Conservation (phyloP, 2,329 filamentous ascomycete genomes). For the Fusarium floridanum region DNA sequence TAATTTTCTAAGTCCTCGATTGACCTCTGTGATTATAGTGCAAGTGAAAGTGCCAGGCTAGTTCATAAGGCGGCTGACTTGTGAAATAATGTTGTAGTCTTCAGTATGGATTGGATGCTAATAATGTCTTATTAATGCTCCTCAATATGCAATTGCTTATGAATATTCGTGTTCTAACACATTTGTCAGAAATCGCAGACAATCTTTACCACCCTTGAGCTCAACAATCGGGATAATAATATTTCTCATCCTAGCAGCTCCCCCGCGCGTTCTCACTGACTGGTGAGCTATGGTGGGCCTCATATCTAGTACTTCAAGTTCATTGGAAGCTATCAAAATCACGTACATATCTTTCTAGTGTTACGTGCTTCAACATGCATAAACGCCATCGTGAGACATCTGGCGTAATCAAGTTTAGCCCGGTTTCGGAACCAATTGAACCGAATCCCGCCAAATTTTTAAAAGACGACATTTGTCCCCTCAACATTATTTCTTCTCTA, state of each 20-base stretch:
- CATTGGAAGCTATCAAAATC: not conserved
- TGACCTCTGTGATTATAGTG: too few species aligned
- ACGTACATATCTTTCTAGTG: not conserved
- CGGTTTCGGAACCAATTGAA: not conserved
- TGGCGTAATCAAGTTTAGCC: slow-evolving; percentile 2
- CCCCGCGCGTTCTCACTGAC: not conserved
- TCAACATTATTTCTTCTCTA: not conserved
- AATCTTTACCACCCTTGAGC: not conserved
- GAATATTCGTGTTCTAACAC: too few species aligned
- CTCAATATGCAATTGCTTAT: not conserved
- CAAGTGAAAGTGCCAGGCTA: too few species aligned
- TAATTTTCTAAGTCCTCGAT: too few species aligned
- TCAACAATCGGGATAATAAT: not conserved
- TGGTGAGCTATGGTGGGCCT: not conserved
- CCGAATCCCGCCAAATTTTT: not conserved
- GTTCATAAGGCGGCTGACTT: not conserved
- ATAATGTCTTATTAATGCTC: not conserved
- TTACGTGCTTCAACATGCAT: slow-evolving; percentile 2
- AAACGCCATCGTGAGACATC: slow-evolving; percentile 1
- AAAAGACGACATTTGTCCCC: slow-evolving; percentile 1
- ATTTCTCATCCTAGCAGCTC: not conserved
- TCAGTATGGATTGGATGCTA: not conserved
- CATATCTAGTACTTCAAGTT: not conserved
- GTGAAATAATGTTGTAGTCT: not conserved
- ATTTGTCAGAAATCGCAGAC: not conserved